Evolutionary conservation across 2,329 filamentous ascomycete species (phyloP).

Genomic region (Phialophora tarda): DNA sequence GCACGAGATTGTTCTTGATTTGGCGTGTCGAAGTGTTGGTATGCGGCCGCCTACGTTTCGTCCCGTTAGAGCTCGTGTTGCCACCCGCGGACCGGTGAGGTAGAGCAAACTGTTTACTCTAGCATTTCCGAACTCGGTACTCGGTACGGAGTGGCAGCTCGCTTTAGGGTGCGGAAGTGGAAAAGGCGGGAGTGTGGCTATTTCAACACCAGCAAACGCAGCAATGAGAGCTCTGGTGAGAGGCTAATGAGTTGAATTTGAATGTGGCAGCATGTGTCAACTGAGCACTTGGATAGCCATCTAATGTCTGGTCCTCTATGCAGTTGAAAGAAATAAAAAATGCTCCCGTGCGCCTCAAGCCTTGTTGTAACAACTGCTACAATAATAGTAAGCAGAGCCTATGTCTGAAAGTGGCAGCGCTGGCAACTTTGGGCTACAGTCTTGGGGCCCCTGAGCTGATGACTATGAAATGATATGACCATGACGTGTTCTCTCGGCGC

Average conservation of each 20-base stretch:
- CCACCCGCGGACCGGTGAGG: not conserved
- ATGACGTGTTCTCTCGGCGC: not conserved
- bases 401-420: not conserved
- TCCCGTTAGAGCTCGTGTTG: not conserved
- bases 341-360: not conserved
- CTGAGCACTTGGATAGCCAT: not conserved
- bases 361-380: not conserved
- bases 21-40: not conserved
- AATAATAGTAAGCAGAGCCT: not conserved
- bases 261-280: not conserved
- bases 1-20: no score
- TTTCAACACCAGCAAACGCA: not conserved
- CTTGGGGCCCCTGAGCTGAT: not conserved
- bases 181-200: not conserved
- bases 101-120: not conserved
- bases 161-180: not conserved
- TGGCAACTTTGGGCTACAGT: not conserved
- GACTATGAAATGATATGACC: not conserved
- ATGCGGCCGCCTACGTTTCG: not conserved
- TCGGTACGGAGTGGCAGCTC: not conserved
- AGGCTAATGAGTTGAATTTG: not conserved
- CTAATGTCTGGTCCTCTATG: not conserved
- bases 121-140: not conserved
- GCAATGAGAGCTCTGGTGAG: not conserved
- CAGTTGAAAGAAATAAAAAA: not conserved